phyloP scores from a whole-genome alignment of 2,329 filamentous ascomycete genomes.

The Sordariomycetes sp. region DNA sequence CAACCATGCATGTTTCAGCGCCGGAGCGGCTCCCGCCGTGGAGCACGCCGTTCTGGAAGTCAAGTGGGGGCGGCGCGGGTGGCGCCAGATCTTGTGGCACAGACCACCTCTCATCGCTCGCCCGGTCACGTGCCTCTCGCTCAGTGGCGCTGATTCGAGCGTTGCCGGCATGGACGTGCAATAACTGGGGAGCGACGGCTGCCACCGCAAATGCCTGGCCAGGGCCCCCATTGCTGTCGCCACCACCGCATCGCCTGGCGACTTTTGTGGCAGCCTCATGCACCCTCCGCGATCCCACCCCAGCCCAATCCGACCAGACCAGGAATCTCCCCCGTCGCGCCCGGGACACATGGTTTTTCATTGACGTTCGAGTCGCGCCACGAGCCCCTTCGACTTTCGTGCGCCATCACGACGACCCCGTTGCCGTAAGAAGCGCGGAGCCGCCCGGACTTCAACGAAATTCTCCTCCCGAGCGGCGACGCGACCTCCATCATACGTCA shows the following conservation, averaged over 20 bases:
- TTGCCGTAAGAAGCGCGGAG: neutral
- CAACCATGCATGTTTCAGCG: too few species aligned
- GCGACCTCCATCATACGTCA: conserved; percentile 6
- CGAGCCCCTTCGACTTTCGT: neutral
- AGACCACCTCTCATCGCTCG: neutral
- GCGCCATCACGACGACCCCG: neutral
- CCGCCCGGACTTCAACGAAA: neutral
- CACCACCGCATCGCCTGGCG: conserved; percentile 1
- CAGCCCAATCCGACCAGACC: neutral
- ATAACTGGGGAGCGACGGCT: neutral
- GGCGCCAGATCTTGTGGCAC: neutral
- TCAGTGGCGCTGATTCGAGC: neutral
- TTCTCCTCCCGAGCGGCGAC: conserved; percentile 2
- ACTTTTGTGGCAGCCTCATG: conserved; percentile 6
- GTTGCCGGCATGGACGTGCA: neutral
- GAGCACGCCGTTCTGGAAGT: too few species aligned
- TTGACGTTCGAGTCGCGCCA: conserved; percentile 13
- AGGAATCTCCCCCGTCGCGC: conserved; percentile 27
- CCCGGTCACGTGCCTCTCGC: neutral
- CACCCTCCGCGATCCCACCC: neutral
- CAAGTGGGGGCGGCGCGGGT: neutral
- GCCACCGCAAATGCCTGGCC: neutral
- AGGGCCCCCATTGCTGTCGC: neutral
- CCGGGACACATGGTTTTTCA: conserved; percentile 28
- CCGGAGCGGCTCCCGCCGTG: too few species aligned